Evolutionary conservation across 768 basidiomycete species (phyloP).

Genomic region (Mycena latifolia): DNA sequence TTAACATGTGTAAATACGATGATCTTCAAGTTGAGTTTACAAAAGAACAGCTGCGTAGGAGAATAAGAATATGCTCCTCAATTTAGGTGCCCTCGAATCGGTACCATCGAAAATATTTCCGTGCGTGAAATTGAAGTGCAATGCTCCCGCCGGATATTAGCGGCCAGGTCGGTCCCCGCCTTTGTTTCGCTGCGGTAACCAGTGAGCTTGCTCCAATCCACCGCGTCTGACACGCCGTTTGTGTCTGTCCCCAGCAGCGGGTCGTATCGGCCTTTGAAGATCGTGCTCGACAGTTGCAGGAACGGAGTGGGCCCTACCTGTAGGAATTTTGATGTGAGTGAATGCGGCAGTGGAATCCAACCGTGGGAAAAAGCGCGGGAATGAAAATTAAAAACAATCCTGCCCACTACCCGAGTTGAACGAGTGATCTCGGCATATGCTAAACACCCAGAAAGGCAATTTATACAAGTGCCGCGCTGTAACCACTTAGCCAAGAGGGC

Average conservation of each 20-base stretch:
- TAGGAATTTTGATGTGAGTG: no score
- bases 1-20: no score
- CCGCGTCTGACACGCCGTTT: constrained; percentile 49
- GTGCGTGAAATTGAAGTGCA: no score
- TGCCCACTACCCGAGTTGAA: constrained; percentile 27
- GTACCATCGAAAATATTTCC: no score
- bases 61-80: no score
- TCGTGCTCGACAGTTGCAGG: constrained; percentile 80
- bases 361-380: not conserved
- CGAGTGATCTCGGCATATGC: not conserved
- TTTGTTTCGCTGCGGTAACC: no score
- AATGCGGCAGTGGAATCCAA: no score
- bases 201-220: constrained; percentile 63
- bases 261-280: constrained; percentile 79
- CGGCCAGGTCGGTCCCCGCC: no score
- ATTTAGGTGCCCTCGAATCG: no score
- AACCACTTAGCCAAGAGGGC: constrained; percentile 31
- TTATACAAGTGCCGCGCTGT: constrained; percentile 26
- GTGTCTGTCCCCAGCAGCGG: constrained; percentile 76
- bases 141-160: no score
- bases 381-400: not conserved
- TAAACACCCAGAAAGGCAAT: not conserved
- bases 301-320: constrained; percentile 84
- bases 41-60: no score
- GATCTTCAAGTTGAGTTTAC: no score